A percentile compares a stretch with the other conserved stretches of the same genome.
Conservation (phyloP, 2,329 filamentous ascomycete genomes). For the Penicillium sp. region DNA sequence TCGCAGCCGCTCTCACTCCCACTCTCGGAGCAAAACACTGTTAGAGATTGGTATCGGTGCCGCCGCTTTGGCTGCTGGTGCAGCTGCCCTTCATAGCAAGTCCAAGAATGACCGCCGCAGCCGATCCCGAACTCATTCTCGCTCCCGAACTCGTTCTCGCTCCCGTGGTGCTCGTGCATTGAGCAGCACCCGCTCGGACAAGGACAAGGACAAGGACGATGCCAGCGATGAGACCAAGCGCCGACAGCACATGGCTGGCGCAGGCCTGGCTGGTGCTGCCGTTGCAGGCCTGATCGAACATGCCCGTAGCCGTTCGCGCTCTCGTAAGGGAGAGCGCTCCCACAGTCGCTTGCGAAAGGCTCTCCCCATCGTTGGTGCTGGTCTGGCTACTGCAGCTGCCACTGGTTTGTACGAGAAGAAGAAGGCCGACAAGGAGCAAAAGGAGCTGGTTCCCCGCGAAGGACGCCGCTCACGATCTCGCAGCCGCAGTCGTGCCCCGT, state of each 20-base stretch:
- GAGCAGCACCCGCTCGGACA: conserved; percentile 37
- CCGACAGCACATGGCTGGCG: conserved; percentile 65
- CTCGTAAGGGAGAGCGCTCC: conserved; percentile 58
- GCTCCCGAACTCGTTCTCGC: too few species aligned
- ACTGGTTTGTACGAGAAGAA: conserved; percentile 68
- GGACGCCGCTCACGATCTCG: conserved; percentile 55
- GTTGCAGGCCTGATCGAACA: conserved; percentile 66
- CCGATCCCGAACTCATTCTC: conserved; percentile 55
- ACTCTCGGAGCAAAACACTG: conserved; percentile 58
- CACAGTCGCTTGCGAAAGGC: conserved; percentile 62
- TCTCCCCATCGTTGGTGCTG: conserved; percentile 66
- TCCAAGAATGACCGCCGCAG: conserved; percentile 57
- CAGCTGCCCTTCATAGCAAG: conserved; percentile 62
- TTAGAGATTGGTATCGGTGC: conserved; percentile 60
- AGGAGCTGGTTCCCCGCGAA: conserved; percentile 49
- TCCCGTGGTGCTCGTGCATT: conserved; percentile 33
- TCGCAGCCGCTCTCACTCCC: conserved; percentile 55
- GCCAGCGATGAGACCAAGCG: conserved; percentile 55
- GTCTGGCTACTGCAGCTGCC: conserved; percentile 65
- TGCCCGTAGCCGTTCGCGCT: conserved; percentile 63
- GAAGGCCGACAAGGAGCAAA: conserved; percentile 64
- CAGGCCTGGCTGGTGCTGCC: conserved; percentile 66
- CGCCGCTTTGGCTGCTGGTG: conserved; percentile 65
- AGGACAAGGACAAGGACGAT: conserved; percentile 32
- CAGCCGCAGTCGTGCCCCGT: conserved; percentile 50